Percentiles rank a stretch among this genome's conserved stretches.
These are phyloP conservation scores for Phytophthora fragariaefolia DNA, from an alignment of 352 stramenopile genomes.

Conservation along the genomic window DNA sequence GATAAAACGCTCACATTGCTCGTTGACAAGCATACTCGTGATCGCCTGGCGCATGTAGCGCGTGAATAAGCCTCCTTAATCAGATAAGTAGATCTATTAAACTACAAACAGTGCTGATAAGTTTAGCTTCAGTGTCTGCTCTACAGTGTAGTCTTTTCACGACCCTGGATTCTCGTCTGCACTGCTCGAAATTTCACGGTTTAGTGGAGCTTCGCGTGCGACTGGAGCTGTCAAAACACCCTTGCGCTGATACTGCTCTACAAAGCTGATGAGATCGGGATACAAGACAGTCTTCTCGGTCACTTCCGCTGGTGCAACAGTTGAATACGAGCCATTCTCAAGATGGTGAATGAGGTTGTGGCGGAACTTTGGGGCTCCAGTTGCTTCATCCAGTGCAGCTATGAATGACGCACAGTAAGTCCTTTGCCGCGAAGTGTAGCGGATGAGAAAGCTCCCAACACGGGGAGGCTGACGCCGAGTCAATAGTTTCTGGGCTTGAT, in stretches of 20 bases:
- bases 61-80: conserved; percentile 13
- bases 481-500: conserved; percentile 56
- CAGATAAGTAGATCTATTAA: not conserved
- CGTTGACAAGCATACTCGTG: conserved; percentile 56
- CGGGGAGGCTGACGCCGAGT: conserved; percentile 32
- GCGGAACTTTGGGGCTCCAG: conserved; percentile 47
- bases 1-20: conserved; percentile 62
- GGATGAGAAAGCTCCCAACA: conserved; percentile 71
- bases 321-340: conserved; percentile 66
- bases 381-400: conserved; percentile 44
- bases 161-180: conserved; percentile 11
- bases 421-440: conserved; percentile 68
- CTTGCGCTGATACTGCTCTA: conserved; percentile 78
- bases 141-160: not conserved
- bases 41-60: conserved; percentile 42
- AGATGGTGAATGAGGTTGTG: conserved; percentile 83
- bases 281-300: conserved; percentile 58
- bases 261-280: conserved; percentile 78
- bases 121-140: too few species aligned
- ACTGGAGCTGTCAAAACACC: conserved; percentile 62
- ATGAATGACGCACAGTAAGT: conserved; percentile 82
- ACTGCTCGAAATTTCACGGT: conserved; percentile 62
- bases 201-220: conserved; percentile 50
- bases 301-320: conserved; percentile 58
- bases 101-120: too few species aligned